Evolutionary conservation across 345 rosid genomes (phyloP).

Genomic region (Angophora floribunda): DNA sequence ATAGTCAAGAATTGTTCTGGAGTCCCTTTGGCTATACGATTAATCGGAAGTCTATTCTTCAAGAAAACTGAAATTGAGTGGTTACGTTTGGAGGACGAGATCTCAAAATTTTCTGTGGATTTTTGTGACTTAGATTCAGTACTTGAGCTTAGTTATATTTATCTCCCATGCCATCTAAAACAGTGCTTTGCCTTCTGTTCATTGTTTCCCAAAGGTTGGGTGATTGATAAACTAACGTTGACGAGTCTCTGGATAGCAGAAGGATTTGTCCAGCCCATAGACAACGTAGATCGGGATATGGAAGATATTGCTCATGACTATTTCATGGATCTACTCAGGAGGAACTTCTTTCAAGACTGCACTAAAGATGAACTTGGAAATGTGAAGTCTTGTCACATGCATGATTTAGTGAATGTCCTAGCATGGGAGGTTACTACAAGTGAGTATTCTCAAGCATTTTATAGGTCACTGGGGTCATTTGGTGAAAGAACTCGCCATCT

Average conservation of each 20-base stretch:
- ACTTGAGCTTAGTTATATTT: slow-evolving; percentile 2
- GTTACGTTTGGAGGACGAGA: neutral
- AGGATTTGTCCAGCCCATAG: neutral
- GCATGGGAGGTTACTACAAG: too few relatives aligned
- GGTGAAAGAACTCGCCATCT: neutral
- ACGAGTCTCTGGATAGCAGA: slow-evolving; percentile 5
- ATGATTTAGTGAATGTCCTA: fast-evolving
- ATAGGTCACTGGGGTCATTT: too few relatives aligned
- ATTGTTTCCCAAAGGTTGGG: slow-evolving; percentile 1
- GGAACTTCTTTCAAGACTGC: neutral
- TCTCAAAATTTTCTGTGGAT: neutral
- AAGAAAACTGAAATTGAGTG: slow-evolving; percentile 1
- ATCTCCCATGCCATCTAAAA: slow-evolving; percentile 8
- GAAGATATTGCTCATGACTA: neutral
- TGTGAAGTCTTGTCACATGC: neutral
- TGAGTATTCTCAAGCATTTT: too few relatives aligned
- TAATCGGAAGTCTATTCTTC: slow-evolving; percentile 3
- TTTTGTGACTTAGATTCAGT: too few relatives aligned
- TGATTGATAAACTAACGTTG: neutral
- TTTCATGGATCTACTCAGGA: neutral
- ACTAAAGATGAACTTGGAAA: neutral
- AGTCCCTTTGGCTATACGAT: slow-evolving; percentile 7
- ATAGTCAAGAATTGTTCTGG: slow-evolving; percentile 7
- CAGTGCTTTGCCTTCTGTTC: slow-evolving; percentile 1
- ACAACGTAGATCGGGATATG: neutral